Conservation (phyloP, 768 basidiomycete species). For the Xerocomus spinulosus region DNA sequence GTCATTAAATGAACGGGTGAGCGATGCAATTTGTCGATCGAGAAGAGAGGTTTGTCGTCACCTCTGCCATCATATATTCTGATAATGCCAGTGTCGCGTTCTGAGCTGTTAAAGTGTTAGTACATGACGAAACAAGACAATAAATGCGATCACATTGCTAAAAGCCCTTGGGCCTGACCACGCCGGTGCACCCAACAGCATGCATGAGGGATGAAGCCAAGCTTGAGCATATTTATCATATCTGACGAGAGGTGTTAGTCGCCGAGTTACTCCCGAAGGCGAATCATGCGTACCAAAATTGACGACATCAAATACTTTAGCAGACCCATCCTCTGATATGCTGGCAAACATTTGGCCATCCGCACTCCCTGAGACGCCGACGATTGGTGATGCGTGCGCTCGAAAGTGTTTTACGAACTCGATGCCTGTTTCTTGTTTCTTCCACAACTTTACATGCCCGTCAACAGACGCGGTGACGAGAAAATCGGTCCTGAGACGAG, state of each 20-base stretch:
- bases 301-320: conserved; percentile 95
- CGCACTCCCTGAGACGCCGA: conserved; percentile 78
- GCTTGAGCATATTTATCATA: conserved; percentile 97
- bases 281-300: conserved; percentile 78
- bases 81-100: conserved; percentile 67
- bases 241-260: conserved; percentile 43
- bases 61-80: conserved; percentile 93
- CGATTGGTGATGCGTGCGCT: conserved; percentile 78
- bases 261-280: neutral
- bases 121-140: conserved; percentile 11
- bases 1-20: conserved; percentile 89
- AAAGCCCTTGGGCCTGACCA: conserved; percentile 79
- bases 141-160: conserved; percentile 84
- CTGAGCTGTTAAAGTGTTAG: conserved; percentile 53
- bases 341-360: conserved; percentile 93
- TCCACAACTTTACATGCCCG: conserved; percentile 98
- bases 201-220: conserved; percentile 78
- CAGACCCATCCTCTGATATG: conserved; percentile 85
- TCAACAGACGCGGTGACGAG: conserved; percentile 92
- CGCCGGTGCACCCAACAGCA: conserved; percentile 95
- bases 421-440: conserved; percentile 92
- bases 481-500: conserved; percentile 74
- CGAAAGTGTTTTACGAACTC: conserved; percentile 99
- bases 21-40: conserved; percentile 73
- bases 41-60: conserved; percentile 69